Evolutionary conservation across 2,329 filamentous ascomycete species (phyloP), one percentile per base, ranked within the genome.

Genomic region (Alternaria alternata): DNA sequence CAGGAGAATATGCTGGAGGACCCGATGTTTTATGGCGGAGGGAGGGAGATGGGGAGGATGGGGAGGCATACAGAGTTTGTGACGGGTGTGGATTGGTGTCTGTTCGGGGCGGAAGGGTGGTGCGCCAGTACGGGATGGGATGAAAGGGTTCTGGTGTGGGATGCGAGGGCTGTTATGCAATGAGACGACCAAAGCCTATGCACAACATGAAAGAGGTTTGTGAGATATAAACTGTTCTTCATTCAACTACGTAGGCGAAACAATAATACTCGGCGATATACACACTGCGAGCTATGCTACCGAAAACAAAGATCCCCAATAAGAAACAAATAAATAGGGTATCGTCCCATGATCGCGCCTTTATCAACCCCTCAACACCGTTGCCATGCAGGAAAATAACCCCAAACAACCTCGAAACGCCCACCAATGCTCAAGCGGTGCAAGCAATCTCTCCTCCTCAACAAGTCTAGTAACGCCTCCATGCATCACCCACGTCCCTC

Each of bases 101-200:
- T 99, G 44, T 99, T 99, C 78, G 95, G 95, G 5, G 91, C 88
- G 24, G 94, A 96, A 65, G 95, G 95, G 5, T 99, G 95, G 95
- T 94, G 94, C 68, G 94, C 95, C 2, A 96, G 92, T 64, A 92
- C 91, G 2, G 94, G 93, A 1, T 99, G 95, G 95, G 95, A 99
- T 73, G 93, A 97, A 81, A 86, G 89, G 69, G 86, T 99, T 11
- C 82, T 96, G 70, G 87, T 99, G 6, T 99, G 94, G 94, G 95
- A 99, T 82, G 91, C 94, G 39, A 89, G 88, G 69, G 84, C 85
- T 12, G 79, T 87, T 47, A 91, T 91, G 86, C 62, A 67, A 63
- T 71, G 49, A 64, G 20, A 30, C 18, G 9, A 38, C 5, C n/a
- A 11, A 7, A 6, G 0, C 6, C 12, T 7, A 7, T 16, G 12